Evolutionary conservation across 1,139 yeast species (phyloP).

Genomic region (Yamadazyma aaseri): DNA sequence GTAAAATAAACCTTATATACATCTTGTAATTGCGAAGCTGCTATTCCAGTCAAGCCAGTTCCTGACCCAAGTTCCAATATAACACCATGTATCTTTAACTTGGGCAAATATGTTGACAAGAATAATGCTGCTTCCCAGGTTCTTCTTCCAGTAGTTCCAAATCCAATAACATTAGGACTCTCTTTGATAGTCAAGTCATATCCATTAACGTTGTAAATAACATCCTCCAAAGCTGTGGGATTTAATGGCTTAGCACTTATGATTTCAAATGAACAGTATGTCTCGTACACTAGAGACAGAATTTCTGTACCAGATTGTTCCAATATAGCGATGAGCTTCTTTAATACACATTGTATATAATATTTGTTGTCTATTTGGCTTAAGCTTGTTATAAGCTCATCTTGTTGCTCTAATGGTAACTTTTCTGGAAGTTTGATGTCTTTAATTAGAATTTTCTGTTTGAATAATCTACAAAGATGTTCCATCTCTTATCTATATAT

Average conservation of each 20-base stretch:
- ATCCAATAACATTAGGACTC: conserved; percentile 62
- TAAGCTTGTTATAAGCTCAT: conserved; percentile 7
- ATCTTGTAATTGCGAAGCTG: conserved; percentile 33
- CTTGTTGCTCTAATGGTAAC: conserved; percentile 9
- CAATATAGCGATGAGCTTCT: conserved; percentile 34
- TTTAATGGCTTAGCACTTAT: conserved; percentile 36
- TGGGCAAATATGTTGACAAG: conserved; percentile 41
- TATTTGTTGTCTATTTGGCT: conserved; percentile 35
- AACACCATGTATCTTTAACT: conserved; percentile 26
- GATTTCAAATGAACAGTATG: conserved; percentile 38
- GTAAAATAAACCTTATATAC: conserved; percentile 51
- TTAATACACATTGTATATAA: conserved; percentile 49
- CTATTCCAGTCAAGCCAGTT: conserved; percentile 78
- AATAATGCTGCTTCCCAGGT: conserved; percentile 96
- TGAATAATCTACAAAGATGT: conserved; percentile 3
- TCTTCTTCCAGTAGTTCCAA: conserved; percentile 82
- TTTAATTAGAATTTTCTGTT: conserved; percentile 15
- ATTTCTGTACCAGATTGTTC: conserved; percentile 31
- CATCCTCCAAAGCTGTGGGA: conserved; percentile 47
- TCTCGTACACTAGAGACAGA: conserved; percentile 51
- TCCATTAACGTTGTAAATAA: conserved; percentile 42
- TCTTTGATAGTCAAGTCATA: conserved; percentile 49
- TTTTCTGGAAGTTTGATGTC: conserved; percentile 4
- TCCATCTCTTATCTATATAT: neutral
- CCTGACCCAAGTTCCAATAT: conserved; percentile 85